These are phyloP conservation scores for Smallanthus sonchifolius DNA, from an alignment of 129 eudicot species.

Conservation along the genomic window DNA sequence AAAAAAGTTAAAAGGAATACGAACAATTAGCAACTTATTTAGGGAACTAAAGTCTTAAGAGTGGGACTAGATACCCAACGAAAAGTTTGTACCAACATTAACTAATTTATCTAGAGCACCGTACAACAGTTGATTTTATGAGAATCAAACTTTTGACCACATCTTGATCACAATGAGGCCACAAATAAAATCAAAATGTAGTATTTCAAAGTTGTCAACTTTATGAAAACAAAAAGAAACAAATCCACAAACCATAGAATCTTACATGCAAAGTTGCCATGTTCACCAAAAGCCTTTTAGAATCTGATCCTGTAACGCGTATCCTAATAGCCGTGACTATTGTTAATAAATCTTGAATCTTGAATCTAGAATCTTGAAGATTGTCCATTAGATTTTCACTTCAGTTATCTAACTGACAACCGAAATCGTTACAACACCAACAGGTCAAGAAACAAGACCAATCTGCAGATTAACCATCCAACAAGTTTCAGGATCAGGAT, in stretches of 20 bases:
- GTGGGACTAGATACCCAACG: too few species aligned
- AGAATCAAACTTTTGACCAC: not conserved
- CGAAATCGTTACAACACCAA: not conserved
- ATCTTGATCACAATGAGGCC: conserved; percentile 12
- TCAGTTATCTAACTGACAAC: not conserved
- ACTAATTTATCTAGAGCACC: not conserved
- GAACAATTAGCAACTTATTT: too few species aligned
- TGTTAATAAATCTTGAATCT: not conserved
- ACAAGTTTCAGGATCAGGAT: not conserved
- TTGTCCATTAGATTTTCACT: not conserved
- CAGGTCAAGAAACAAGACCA: conserved; percentile 6
- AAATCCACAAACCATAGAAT: not conserved
- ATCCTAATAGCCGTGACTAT: not conserved
- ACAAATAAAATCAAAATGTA: not conserved
- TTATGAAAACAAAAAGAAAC: not conserved
- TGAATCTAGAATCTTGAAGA: not conserved
- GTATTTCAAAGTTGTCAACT: not conserved
- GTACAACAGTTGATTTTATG: conserved; percentile 1
- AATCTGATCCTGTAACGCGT: conserved; percentile 2
- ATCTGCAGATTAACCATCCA: not conserved
- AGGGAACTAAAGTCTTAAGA: too few species aligned
- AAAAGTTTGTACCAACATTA: not conserved
- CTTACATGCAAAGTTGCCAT: not conserved
- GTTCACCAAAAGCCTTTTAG: not conserved
- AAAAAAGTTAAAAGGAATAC: too few species aligned